Evolutionary conservation across 208 protist species (phyloP), one percentile per base, ranked within the genome.

Genomic region (Leishmania braziliensis): DNA sequence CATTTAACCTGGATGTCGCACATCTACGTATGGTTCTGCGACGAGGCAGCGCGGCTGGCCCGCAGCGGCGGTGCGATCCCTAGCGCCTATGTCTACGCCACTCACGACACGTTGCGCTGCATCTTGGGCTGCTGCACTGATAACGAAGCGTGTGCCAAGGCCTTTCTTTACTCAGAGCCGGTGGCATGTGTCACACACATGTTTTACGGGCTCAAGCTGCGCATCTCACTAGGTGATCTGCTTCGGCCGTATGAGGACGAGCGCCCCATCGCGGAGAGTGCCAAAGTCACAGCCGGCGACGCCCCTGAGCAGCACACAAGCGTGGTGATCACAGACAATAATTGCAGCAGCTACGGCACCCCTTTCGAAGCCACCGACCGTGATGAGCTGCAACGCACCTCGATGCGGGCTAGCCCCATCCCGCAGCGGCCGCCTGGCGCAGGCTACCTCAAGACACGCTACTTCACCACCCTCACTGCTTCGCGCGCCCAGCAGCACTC

Each of bases 171-270:
- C 73, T 90, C 91, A 0, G 92, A 97, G 84, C 92, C 94, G 14
- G 86, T 88, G 36, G 86, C 94, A 48, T 90, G 86, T 54, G 90
- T 92, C 69, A 91, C 83, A 20, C 82, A 89, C 79, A 84, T 97
- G 88, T 89, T 97, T 58, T 89, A 93, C 79, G 92, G 94, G 10
- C 63, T 97, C 26, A 90, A 91, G 79, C 74, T 95, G 78, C 94
- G 94, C 56, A 90, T 96, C 51, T 85, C 86, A 5, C 65, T 26
- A 10, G 84, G 83, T 2, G 80, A 84, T 18, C 82, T 90, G 29
- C 88, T 93, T 60, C 87, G 91, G 23, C 89, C 93, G 43, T 54
- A 84, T 62, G 87, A 91, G 75, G 77, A 85, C 46, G 88, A 89
- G 56, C 85, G 83, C 63, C 9, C 68, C 23, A 14, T 84, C 50